Conservation (phyloP, 805 yeast genomes). For the Cyberlindnera saturnus region DNA sequence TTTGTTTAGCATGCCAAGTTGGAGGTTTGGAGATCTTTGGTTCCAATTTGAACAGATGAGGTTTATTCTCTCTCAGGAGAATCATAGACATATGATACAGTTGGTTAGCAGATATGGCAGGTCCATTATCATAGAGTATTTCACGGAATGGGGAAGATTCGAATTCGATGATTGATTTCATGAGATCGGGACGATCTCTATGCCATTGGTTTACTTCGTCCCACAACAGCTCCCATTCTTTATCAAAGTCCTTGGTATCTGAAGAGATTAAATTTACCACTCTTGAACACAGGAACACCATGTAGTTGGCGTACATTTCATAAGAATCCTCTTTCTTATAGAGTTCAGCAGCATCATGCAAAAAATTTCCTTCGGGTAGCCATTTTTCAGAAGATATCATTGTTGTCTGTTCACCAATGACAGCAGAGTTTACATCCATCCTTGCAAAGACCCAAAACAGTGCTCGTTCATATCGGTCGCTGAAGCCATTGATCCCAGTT, state of each 20-base stretch:
- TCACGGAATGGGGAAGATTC: conserved; percentile 33
- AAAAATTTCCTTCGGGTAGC: conserved; percentile 26
- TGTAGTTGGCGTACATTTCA: conserved; percentile 36
- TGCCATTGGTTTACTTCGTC: conserved; percentile 34
- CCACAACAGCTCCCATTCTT: conserved; percentile 36
- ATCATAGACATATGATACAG: conserved; percentile 34
- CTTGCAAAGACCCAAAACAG: conserved; percentile 40
- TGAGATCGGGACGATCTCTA: conserved; percentile 27
- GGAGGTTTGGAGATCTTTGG: conserved; percentile 14
- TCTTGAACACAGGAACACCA: conserved; percentile 32
- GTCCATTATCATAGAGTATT: conserved; percentile 30
- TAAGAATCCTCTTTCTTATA: conserved; percentile 22
- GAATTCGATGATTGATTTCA: conserved; percentile 29
- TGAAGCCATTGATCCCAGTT: conserved; percentile 32
- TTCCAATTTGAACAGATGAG: conserved; percentile 28
- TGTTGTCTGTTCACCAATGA: conserved; percentile 32
- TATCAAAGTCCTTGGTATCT: conserved; percentile 26
- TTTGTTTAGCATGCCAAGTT: conserved; percentile 22
- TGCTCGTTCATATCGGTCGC: conserved; percentile 29
- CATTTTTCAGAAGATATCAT: conserved; percentile 30
- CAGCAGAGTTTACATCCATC: conserved; percentile 34
- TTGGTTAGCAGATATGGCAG: conserved; percentile 33
- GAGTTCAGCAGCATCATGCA: conserved; percentile 21
- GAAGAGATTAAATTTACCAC: conserved; percentile 30
- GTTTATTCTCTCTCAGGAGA: conserved; percentile 33